Evolutionary conservation across 352 stramenopile species (phyloP), one percentile per base, ranked within the genome.

Genomic region (Pythium guiyangense): DNA sequence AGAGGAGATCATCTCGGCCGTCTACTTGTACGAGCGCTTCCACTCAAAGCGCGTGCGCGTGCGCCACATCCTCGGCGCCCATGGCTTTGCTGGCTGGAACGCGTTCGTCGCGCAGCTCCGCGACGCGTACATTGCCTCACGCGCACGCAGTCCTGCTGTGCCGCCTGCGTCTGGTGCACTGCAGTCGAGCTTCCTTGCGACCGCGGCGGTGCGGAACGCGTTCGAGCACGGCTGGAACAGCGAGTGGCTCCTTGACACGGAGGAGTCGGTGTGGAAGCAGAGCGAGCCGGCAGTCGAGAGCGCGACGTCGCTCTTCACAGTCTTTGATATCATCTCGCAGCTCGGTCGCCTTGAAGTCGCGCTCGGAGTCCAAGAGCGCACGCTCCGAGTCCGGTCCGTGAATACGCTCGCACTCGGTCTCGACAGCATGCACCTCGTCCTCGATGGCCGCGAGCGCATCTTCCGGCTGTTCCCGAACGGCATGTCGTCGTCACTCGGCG

Each of bases 91-190:
- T 3, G 79, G 79, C 3, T 90, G 79, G 79, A 71, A 50, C 8
- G 34, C 57, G 22, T 88, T 86, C 20, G 77, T 90, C 6, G 75
- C 79, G 3, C 74, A 88, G 47, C 77, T 90, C 64, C 77, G 79
- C 17, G 79, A 90, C n/a, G 62, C 66, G 39, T 90, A 78, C 54
- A 74, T 90, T 25, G 50, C 62, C 17, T 46, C 55, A 4, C 17
- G 27, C 22, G 26, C 31, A 22, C 40, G 53, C 10, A 31, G 17
- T 5, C 29, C 17, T 11, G 25, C 10, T 35, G 11, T 11, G 6
- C n/a, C 37, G 12, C 4, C 37, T 4, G n/a, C 37, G 37, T 18
- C 37, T 35, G 25, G 10, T 3, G 25, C 49, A 12, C 31, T 9
- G 29, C 29, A 4, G 29, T 34, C 40, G 14, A 57, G 18, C 27